Percentiles rank a stretch among this genome's conserved stretches.
Conservation (phyloP, 805 yeast species). For the Dipodascopsis tothii region DNA sequence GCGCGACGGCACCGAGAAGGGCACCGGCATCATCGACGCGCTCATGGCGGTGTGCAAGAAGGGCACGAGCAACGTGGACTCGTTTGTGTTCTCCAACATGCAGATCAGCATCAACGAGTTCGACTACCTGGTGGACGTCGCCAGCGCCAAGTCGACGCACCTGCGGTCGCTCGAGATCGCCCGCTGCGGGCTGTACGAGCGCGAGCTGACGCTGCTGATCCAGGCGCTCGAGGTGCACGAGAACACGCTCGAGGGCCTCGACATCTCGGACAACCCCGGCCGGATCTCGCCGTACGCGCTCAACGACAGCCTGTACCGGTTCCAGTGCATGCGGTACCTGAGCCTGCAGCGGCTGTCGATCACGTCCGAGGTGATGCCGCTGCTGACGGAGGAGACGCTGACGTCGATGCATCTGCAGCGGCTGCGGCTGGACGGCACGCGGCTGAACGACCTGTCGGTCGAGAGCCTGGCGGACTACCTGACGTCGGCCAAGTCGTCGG, state of each 20-base stretch:
- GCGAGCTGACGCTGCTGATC: constrained; percentile 21
- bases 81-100: constrained; percentile 20
- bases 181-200: constrained; percentile 24
- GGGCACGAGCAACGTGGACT: constrained; percentile 19
- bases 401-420: constrained; percentile 17
- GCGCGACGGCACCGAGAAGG: constrained; percentile 7
- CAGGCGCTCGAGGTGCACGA: constrained; percentile 25
- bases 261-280: constrained; percentile 25
- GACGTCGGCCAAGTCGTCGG: constrained; percentile 6
- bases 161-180: constrained; percentile 21
- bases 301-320: constrained; percentile 19
- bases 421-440: constrained; percentile 22
- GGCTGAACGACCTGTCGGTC: constrained; percentile 18
- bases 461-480: constrained; percentile 15
- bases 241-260: constrained; percentile 22
- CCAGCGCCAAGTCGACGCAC: constrained; percentile 17
- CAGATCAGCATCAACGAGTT: constrained; percentile 16
- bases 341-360: constrained; percentile 13
- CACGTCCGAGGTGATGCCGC: constrained; percentile 20
- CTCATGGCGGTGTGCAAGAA: constrained; percentile 20
- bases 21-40: constrained; percentile 20
- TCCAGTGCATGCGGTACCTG: constrained; percentile 18
- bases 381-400: constrained; percentile 19
- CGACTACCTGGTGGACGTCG: constrained; percentile 20
- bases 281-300: constrained; percentile 21